These are phyloP conservation scores for Talaromyces adpressus DNA, from an alignment of 495 filamentous ascomycete genomes.

Conservation along the genomic window DNA sequence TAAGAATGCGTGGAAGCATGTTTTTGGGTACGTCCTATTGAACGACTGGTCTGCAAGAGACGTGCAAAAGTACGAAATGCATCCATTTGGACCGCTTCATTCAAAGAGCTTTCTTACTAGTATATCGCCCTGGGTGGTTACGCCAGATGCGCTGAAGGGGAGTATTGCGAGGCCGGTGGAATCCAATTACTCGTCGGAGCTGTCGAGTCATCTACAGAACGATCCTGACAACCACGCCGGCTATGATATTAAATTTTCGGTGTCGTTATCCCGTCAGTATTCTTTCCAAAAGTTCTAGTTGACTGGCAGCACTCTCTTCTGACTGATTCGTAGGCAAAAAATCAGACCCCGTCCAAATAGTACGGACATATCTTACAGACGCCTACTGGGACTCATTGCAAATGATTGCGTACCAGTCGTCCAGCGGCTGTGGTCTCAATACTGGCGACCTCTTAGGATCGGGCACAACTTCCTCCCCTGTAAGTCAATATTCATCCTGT, in stretches of 20 bases:
- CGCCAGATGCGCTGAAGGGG: slow-evolving; percentile 56
- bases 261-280: neutral
- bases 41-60: slow-evolving; percentile 66
- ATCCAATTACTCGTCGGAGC: neutral
- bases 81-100: slow-evolving; percentile 36
- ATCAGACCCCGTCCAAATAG: neutral
- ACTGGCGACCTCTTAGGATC: slow-evolving; percentile 22
- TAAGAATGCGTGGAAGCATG: slow-evolving; percentile 54
- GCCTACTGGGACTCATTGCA: neutral
- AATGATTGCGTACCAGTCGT: slow-evolving; percentile 12
- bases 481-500: neutral
- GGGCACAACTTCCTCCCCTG: slow-evolving; percentile 8
- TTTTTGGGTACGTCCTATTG: slow-evolving; percentile 78
- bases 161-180: neutral
- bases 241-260: neutral
- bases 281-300: neutral
- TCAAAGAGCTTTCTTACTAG: slow-evolving; percentile 81
- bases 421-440: slow-evolving; percentile 15
- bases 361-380: neutral
- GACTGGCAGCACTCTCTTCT: neutral
- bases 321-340: neutral
- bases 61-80: slow-evolving; percentile 29
- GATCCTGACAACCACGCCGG: neutral
- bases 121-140: slow-evolving; percentile 77
- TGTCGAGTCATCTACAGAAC: neutral